Evolutionary conservation across 306 rosid species (phyloP), one percentile per base, ranked within the genome.

Genomic region (Biancaea sappan): DNA sequence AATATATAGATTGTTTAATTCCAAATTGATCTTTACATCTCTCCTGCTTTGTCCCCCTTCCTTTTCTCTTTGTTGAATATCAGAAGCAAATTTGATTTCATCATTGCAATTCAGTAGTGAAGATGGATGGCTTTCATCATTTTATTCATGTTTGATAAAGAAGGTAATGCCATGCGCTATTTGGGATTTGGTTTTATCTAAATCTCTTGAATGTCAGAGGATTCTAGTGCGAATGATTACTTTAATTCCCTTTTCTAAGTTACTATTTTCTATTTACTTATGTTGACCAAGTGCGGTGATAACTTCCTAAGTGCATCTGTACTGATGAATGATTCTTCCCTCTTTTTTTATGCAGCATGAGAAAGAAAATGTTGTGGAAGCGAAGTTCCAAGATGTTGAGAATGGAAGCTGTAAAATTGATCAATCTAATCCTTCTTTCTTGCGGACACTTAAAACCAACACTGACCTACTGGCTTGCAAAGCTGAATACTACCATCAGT

Each of bases 401-500:
- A 82, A 84, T 8, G 90, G 86, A 78, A 87, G 91, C 47, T 90
- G 88, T 70, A 88, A 68, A 80, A 87, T 85, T 66, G 89, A 86
- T 51, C 83, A 78, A 69, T 85, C 90, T 9, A 87, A 84, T 79
- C 80, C 80, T 74, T 90, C 94, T 41, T 88, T 90, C 81, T 77
- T 78, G 77, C 83, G 82, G 14, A 79, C 90, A 66, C 84, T 94
- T 78, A 90, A 88, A 85, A 53, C 86, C 81, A 92, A 94, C 78
- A 92, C 92, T 1, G 99, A 94, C 74, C 86, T 94, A 47, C 84
- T 94, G 83, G 88, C 99, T 54, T 94, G 97, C 92, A 92, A 94
- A 87, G 99, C 99, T 54, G 99, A 94, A 83, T 92, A 94, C 87
- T 86, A 90, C 81, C 96, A 92, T 77, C 97, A 94, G 76, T 86